Evolutionary conservation across 1,284 basidiomycete genomes (phyloP), one percentile per base, ranked within the genome.

Genomic region (Trametes versicolor): DNA sequence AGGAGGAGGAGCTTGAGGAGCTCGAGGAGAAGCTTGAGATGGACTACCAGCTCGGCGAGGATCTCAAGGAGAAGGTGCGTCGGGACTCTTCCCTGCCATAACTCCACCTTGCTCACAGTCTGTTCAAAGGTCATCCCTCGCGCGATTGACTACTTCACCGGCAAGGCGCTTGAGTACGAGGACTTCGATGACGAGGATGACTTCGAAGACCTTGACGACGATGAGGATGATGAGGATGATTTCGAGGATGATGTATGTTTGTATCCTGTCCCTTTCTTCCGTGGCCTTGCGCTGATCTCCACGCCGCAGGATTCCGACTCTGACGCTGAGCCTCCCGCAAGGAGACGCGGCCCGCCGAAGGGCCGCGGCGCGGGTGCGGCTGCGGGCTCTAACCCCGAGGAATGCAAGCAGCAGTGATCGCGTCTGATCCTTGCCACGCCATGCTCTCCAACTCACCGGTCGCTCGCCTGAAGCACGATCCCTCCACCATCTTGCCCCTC

Each of bases 1-100:
- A 93, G 0, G 93, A 93, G n/a, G 94, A 94, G 0, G 94, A 95
- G 55, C 85, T 96, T 1, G 93, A 94, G 66, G 94, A 95, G 68
- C 85, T 99, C 62, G 96, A 98, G 78, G 92, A 93, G 78, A 92
- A 94, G 75, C 87, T 99, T 59, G 97, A 98, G 84, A 85, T 97
- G 70, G 97, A 99, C 82, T 99, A 98, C 80, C 97, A 98, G 84
- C 93, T 99, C 74, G 97, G 97, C 58, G 97, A 99, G 83, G 97
- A 99, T 80, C 83, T 99, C 75, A 99, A 99, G 84, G 97, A 99
- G 80, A 94, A 96, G 84, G 93, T 92, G 60, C 66, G 72, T 72
- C 58, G 60, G 3, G 48, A 8, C 21, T 39, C 66, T 49, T 4
- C 10, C 25, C 23, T 9, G 7, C 4, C 1, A 19, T 17, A 17